Percentiles rank a stretch among this genome's conserved stretches.
Conservation (phyloP, 2,329 filamentous ascomycete species). For the Rutstroemia sydowiana region DNA sequence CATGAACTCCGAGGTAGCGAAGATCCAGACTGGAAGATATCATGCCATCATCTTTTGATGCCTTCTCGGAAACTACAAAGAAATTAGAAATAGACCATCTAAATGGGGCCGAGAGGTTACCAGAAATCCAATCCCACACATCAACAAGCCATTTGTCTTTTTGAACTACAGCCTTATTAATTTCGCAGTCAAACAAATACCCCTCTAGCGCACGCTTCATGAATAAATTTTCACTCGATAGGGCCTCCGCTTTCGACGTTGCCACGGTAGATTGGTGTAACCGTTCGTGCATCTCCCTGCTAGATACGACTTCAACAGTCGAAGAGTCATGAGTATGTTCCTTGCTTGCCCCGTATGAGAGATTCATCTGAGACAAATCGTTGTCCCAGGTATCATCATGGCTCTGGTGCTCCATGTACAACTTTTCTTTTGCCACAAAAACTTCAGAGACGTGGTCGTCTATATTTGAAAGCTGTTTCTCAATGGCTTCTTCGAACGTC, state of each 20-base stretch:
- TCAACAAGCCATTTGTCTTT: constrained; percentile 71
- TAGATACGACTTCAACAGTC: constrained; percentile 33
- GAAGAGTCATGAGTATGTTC: neutral
- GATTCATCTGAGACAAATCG: constrained; percentile 12
- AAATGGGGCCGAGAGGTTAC: constrained; percentile 36
- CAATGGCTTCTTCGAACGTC: constrained; percentile 6
- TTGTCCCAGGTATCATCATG: constrained; percentile 8
- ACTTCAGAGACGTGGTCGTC: constrained; percentile 2
- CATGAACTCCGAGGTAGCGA: constrained; percentile 66
- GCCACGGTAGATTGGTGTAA: constrained; percentile 36
- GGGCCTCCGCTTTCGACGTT: constrained; percentile 12
- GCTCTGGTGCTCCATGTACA: neutral
- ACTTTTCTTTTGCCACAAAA: neutral
- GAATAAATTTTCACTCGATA: constrained; percentile 43
- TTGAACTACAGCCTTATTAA: constrained; percentile 58
- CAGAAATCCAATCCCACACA: constrained; percentile 69
- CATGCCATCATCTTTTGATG: constrained; percentile 63
- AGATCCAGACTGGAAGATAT: constrained; percentile 60
- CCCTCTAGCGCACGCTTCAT: constrained; percentile 52
- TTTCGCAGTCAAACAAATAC: constrained; percentile 56
- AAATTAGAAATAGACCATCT: neutral
- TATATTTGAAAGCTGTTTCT: neutral
- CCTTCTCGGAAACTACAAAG: constrained; percentile 50
- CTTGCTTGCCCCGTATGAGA: neutral
- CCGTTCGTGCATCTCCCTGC: constrained; percentile 49